These are phyloP conservation scores for Salix brachista DNA, from an alignment of 345 rosid species.

Conservation along the genomic window DNA sequence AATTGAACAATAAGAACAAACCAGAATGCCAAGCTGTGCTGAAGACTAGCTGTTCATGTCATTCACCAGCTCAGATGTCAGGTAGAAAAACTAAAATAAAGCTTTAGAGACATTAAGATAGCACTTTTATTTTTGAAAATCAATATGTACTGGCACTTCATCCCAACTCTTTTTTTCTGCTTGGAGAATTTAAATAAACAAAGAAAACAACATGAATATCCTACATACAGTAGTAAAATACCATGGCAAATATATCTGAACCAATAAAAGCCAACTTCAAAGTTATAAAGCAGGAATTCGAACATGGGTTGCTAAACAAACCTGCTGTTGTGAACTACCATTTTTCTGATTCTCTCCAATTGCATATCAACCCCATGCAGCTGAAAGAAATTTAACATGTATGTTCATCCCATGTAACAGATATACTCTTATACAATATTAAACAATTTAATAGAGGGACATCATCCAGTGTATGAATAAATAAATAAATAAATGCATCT, in stretches of 20 bases:
- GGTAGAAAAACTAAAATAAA: no score
- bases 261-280: neutral
- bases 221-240: neutral
- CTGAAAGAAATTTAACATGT: conserved; percentile 36
- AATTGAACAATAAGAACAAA: no score
- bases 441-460: neutral
- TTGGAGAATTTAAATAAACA: neutral
- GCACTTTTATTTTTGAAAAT: no score
- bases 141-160: neutral
- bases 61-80: no score
- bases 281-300: neutral
- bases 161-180: neutral
- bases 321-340: conserved; percentile 77
- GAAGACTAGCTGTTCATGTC: no score
- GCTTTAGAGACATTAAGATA: no score
- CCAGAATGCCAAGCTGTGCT: no score
- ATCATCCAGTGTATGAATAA: no score
- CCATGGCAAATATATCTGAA: neutral
- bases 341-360: conserved; percentile 62
- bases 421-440: neutral
- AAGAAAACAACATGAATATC: neutral
- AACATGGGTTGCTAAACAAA: conserved; percentile 19
- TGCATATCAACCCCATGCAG: conserved; percentile 58
- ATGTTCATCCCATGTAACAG: neutral
- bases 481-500: no score